Conservation (phyloP, 176 grass and related monocot genomes). For the Zoysia pacifica region DNA sequence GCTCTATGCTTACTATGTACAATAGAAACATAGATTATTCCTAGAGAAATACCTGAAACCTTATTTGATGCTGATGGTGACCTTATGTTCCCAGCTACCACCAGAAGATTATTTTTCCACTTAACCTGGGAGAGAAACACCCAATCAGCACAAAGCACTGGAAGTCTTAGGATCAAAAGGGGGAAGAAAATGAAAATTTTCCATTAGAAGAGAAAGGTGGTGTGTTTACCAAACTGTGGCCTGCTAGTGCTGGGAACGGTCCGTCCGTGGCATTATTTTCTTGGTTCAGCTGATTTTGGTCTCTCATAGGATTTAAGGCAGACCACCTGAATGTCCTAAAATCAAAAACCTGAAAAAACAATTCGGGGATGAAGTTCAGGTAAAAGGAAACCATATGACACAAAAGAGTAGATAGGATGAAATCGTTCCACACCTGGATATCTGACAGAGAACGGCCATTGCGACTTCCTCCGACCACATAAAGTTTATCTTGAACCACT, state of each 20-base stretch:
- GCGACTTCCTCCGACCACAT: slow-evolving; percentile 83
- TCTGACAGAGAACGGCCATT: slow-evolving; percentile 89
- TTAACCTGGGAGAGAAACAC: slow-evolving; percentile 58
- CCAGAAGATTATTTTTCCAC: slow-evolving; percentile 76
- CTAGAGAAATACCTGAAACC: slow-evolving; percentile 62
- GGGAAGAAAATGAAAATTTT: neutral
- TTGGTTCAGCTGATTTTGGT: slow-evolving; percentile 43
- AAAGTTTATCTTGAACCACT: slow-evolving; percentile 72
- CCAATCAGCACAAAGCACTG: slow-evolving; percentile 6
- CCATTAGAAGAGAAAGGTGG: neutral
- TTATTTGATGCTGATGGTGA: slow-evolving; percentile 49
- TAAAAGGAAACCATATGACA: neutral
- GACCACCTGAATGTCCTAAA: slow-evolving; percentile 85
- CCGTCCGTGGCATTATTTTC: slow-evolving; percentile 45
- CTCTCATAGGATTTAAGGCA: slow-evolving; percentile 45
- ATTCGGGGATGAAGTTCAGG: neutral
- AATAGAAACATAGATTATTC: slow-evolving; percentile 17
- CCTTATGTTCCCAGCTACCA: slow-evolving; percentile 78
- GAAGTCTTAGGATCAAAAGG: neutral
- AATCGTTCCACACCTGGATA: slow-evolving; percentile 57
- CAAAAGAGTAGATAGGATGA: neutral
- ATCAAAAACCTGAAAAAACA: slow-evolving; percentile 74
- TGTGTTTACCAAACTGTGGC: slow-evolving; percentile 78
- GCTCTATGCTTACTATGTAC: slow-evolving; percentile 1
- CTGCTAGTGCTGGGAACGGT: slow-evolving; percentile 65